Evolutionary conservation across 805 yeast genomes (phyloP).

Genomic region (Brettanomyces bruxellensis): DNA sequence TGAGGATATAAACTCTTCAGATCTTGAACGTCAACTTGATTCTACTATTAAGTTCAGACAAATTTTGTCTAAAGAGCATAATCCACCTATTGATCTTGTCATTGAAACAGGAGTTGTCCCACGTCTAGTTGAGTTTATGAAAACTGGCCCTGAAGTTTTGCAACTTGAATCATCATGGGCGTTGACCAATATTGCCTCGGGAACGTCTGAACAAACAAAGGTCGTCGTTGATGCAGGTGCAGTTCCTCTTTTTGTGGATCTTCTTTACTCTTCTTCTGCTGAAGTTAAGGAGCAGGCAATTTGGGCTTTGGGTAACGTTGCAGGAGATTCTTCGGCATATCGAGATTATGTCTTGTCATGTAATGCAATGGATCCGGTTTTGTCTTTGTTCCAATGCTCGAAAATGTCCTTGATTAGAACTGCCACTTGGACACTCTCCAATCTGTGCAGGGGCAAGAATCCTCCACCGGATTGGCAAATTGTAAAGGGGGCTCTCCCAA

Average conservation of each 20-base stretch:
- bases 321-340: conserved; percentile 88
- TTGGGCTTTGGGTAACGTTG: conserved; percentile 98
- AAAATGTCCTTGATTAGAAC: conserved; percentile 89
- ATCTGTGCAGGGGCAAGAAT: conserved; percentile 90
- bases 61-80: conserved; percentile 84
- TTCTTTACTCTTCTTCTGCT: conserved; percentile 68
- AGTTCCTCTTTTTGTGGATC: conserved; percentile 80
- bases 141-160: conserved; percentile 70
- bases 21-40: conserved; percentile 69
- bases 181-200: conserved; percentile 95
- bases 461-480: conserved; percentile 95
- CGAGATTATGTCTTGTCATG: conserved; percentile 83
- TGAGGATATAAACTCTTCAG: conserved; percentile 64
- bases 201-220: conserved; percentile 80
- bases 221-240: conserved; percentile 91
- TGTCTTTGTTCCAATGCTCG: conserved; percentile 67
- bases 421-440: conserved; percentile 96
- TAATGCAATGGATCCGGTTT: conserved; percentile 84
- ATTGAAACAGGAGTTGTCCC: conserved; percentile 93
- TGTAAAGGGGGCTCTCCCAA: conserved; percentile 83
- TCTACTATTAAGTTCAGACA: conserved; percentile 94
- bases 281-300: conserved; percentile 98
- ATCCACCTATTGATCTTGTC: conserved; percentile 93
- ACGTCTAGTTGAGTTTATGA: conserved; percentile 78
- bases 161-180: conserved; percentile 99